A percentile compares a stretch with the other conserved stretches of the same genome.
Conservation (phyloP, 1,139 yeast species). For the Nadsonia commutata region DNA sequence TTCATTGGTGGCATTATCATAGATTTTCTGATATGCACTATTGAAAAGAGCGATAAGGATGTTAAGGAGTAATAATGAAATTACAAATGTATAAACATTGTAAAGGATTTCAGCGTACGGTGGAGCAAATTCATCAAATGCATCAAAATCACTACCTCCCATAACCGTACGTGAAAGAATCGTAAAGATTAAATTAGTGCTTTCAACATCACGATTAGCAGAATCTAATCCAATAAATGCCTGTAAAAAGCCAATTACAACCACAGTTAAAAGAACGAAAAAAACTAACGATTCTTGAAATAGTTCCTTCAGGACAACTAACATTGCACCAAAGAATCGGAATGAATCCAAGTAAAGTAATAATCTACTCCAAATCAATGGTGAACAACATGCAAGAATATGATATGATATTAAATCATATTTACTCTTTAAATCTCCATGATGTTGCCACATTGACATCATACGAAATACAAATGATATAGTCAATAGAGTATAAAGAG, state of each 20-base stretch:
- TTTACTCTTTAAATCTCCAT: conserved; percentile 22
- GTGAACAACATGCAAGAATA: conserved; percentile 66
- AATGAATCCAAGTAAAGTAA: conserved; percentile 65
- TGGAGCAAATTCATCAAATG: conserved; percentile 58
- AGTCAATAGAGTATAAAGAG: conserved; percentile 42
- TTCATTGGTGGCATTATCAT: conserved; percentile 71
- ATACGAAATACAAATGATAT: conserved; percentile 44
- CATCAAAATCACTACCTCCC: conserved; percentile 58
- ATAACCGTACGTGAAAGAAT: conserved; percentile 58
- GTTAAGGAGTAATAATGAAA: conserved; percentile 44
- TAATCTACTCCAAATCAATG: conserved; percentile 74
- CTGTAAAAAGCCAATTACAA: conserved; percentile 69
- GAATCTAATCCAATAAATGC: conserved; percentile 80
- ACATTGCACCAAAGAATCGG: conserved; percentile 76
- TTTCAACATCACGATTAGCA: conserved; percentile 71
- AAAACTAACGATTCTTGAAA: conserved; percentile 74
- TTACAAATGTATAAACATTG: conserved; percentile 62
- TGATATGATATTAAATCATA: conserved; percentile 58
- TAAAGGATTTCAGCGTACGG: conserved; percentile 72
- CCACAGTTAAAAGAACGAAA: conserved; percentile 56
- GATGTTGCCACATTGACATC: conserved; percentile 29
- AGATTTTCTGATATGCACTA: conserved; percentile 69
- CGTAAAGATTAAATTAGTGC: conserved; percentile 47
- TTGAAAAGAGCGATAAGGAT: conserved; percentile 74
- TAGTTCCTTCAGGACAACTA: conserved; percentile 72